Evolutionary conservation across 257 asterid genomes (phyloP).

Genomic region (Lithospermum erythrorhizon): DNA sequence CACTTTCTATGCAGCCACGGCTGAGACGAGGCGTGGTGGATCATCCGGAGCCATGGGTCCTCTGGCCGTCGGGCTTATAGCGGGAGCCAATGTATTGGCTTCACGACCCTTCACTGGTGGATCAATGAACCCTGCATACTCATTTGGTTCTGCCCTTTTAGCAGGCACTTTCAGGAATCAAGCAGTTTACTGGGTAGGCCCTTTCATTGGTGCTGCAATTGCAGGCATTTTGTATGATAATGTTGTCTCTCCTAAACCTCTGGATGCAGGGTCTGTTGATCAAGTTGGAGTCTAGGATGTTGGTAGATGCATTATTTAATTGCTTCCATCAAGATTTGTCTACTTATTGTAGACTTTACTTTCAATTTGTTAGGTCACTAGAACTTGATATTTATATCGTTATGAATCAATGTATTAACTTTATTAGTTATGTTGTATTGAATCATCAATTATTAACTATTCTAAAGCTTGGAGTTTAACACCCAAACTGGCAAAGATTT

Average conservation of each 20-base stretch:
- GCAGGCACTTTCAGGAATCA: conserved; percentile 57
- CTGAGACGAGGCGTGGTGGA: conserved; percentile 28
- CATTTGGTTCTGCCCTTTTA: conserved; percentile 42
- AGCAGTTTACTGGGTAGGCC: conserved; percentile 70
- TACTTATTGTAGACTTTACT: background rate
- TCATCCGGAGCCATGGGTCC: conserved; percentile 42
- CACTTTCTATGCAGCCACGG: conserved; percentile 47
- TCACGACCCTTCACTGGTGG: conserved; percentile 64
- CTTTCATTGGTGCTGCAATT: conserved; percentile 48
- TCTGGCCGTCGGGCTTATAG: conserved; percentile 37
- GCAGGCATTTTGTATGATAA: conserved; percentile 50
- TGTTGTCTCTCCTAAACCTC: conserved; percentile 40
- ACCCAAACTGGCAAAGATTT: background rate
- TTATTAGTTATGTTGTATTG: too few relatives aligned
- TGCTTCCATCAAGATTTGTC: background rate
- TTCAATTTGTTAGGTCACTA: background rate
- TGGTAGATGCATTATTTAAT: background rate
- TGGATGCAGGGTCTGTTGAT: background rate
- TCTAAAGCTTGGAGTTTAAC: too few relatives aligned
- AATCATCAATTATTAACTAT: too few relatives aligned
- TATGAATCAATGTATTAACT: too few relatives aligned
- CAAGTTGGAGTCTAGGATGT: background rate
- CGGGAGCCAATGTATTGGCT: conserved; percentile 60
- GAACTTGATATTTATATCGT: background rate
- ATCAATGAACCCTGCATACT: conserved; percentile 60